phyloP scores from a whole-genome alignment of 2,329 filamentous ascomycete genomes.

The Leptographium galeiforme region DNA sequence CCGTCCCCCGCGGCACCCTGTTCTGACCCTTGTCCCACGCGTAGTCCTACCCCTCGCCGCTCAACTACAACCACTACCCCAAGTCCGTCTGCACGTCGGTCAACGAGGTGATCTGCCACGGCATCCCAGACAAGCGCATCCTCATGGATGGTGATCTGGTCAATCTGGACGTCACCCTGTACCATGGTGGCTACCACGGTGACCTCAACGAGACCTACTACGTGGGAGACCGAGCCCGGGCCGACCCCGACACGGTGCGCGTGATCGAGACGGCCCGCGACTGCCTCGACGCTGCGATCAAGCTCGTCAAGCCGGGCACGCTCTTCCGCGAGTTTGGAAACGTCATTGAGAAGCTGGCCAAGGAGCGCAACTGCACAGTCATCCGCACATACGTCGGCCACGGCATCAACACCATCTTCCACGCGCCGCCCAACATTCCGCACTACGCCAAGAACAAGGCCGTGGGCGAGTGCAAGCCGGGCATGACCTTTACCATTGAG shows the following conservation, averaged over 20 bases:
- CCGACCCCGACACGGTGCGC: slow-evolving; percentile 74
- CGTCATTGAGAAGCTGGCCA: slow-evolving; percentile 89
- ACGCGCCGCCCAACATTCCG: slow-evolving; percentile 84
- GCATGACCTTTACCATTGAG: slow-evolving; percentile 98
- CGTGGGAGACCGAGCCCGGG: slow-evolving; percentile 74
- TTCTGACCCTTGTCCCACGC: not conserved
- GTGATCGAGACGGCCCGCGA: slow-evolving; percentile 85
- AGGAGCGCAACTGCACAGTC: slow-evolving; percentile 71
- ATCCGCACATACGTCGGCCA: slow-evolving; percentile 95
- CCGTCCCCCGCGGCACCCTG: not conserved
- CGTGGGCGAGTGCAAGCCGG: slow-evolving; percentile 81
- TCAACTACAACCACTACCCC: slow-evolving; percentile 93
- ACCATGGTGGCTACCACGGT: slow-evolving; percentile 88
- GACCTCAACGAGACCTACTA: slow-evolving; percentile 99
- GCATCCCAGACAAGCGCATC: slow-evolving; percentile 82
- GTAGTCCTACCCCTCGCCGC: slow-evolving; percentile 83
- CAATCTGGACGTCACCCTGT: slow-evolving; percentile 92
- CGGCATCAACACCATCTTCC: slow-evolving; percentile 87
- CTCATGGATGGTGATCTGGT: slow-evolving; percentile 89
- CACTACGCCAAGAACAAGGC: slow-evolving; percentile 99
- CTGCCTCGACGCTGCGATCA: slow-evolving; percentile 81
- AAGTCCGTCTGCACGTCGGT: slow-evolving; percentile 95
- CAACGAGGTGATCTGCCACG: slow-evolving; percentile 98
- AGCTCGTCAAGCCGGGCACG: slow-evolving; percentile 83
- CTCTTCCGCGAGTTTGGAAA: slow-evolving; percentile 89